phyloP scores from a whole-genome alignment of 2,329 filamentous ascomycete genomes.

The Emergomyces orientalis region DNA sequence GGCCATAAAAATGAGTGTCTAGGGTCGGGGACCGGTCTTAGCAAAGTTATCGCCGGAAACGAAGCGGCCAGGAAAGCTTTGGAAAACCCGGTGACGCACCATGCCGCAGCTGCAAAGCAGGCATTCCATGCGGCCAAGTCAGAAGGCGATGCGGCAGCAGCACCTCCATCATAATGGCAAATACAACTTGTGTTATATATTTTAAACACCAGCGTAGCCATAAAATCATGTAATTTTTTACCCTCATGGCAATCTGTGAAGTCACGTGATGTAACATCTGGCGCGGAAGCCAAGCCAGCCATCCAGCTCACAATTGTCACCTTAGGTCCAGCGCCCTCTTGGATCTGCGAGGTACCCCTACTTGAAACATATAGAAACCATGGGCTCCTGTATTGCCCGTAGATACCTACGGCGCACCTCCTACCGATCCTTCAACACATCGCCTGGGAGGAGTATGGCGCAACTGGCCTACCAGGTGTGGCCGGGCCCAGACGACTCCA shows the following conservation, averaged over 20 bases:
- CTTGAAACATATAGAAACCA: background rate
- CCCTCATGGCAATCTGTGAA: too few relatives aligned
- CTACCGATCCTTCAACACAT: background rate
- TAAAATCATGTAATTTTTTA: background rate
- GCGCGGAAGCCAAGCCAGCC: too few relatives aligned
- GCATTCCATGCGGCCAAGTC: conserved; percentile 16
- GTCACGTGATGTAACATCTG: background rate
- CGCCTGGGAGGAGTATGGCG: conserved; percentile 3
- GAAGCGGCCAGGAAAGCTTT: conserved; percentile 37
- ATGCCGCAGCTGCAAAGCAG: conserved; percentile 29
- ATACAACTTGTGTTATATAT: background rate
- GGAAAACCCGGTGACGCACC: conserved; percentile 20
- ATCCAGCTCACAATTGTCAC: background rate
- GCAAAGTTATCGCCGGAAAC: conserved; percentile 38
- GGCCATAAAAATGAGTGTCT: conserved; percentile 37
- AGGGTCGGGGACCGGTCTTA: conserved; percentile 38
- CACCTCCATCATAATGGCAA: background rate
- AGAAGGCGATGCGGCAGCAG: conserved; percentile 7
- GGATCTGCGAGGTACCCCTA: background rate
- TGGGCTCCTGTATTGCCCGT: background rate
- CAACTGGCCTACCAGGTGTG: conserved; percentile 11
- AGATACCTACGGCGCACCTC: background rate
- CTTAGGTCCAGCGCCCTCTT: background rate
- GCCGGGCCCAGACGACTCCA: background rate
- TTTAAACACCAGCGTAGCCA: background rate